These are phyloP conservation scores for Stellera chamaejasme DNA, from an alignment of 345 rosid species.

Conservation along the genomic window DNA sequence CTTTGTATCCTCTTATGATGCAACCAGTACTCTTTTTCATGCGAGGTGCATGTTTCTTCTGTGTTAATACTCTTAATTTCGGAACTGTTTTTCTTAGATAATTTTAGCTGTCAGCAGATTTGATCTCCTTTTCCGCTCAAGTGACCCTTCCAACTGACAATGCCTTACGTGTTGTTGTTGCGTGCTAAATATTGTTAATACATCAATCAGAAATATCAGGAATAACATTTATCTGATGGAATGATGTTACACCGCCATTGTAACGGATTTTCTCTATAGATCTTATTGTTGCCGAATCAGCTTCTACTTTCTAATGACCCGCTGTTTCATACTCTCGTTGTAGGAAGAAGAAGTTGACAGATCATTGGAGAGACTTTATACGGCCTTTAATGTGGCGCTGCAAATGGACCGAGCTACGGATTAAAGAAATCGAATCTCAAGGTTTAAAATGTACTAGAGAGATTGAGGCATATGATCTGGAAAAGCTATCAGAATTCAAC, in stretches of 20 bases:
- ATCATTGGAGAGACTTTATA: slow-evolving; percentile 76
- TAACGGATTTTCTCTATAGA: too few relatives aligned
- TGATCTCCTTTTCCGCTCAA: too few relatives aligned
- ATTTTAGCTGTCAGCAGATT: background rate
- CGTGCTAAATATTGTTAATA: too few relatives aligned
- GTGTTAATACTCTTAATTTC: background rate
- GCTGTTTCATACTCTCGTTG: slow-evolving; percentile 6
- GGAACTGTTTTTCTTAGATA: background rate
- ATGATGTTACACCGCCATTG: too few relatives aligned
- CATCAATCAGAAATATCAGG: too few relatives aligned
- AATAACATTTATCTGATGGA: too few relatives aligned
- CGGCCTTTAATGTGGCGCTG: slow-evolving; percentile 88
- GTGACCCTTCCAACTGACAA: too few relatives aligned
- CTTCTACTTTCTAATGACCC: slow-evolving; percentile 3
- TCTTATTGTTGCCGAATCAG: background rate
- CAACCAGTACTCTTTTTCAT: slow-evolving; percentile 42
- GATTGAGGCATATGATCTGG: slow-evolving; percentile 38
- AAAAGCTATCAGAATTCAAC: slow-evolving; percentile 30
- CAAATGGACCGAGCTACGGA: slow-evolving; percentile 79
- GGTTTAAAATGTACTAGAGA: slow-evolving; percentile 51
- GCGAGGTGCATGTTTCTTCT: slow-evolving; percentile 39
- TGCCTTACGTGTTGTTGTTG: too few relatives aligned
- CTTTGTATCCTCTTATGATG: slow-evolving; percentile 48
- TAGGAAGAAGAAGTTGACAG: slow-evolving; percentile 82
- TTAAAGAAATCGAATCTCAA: slow-evolving; percentile 62